Conservation (phyloP, 2,329 filamentous ascomycete species). For the Exophiala viscosa region DNA sequence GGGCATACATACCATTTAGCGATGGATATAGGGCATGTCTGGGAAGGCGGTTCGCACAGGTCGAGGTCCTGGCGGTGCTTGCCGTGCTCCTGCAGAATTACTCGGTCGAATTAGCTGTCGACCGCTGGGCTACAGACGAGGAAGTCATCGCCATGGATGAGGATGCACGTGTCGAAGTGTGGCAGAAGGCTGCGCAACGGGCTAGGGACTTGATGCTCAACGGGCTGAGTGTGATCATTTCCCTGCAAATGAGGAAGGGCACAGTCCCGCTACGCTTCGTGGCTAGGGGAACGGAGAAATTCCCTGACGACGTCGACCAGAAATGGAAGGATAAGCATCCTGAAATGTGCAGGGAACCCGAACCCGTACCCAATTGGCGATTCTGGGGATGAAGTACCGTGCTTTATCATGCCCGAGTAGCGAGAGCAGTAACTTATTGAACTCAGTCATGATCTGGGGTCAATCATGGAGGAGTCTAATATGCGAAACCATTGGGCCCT, state of each 20-base stretch:
- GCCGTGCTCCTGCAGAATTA: constrained; percentile 55
- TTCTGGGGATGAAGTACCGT: constrained; percentile 11
- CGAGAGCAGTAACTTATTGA: too few species aligned
- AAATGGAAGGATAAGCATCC: constrained; percentile 29
- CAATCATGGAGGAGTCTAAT: too few species aligned
- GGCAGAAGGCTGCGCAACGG: constrained; percentile 57
- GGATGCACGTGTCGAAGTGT: constrained; percentile 51
- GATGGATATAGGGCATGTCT: constrained; percentile 55
- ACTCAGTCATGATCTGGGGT: too few species aligned
- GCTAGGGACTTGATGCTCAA: constrained; percentile 51
- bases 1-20: constrained; percentile 55
- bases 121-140: constrained; percentile 54
- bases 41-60: constrained; percentile 55
- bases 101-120: constrained; percentile 67
- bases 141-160: constrained; percentile 52
- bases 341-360: constrained; percentile 11
- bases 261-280: constrained; percentile 65
- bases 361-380: constrained; percentile 10
- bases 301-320: constrained; percentile 39
- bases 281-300: constrained; percentile 66
- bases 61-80: constrained; percentile 53
- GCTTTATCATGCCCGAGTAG: neutral
- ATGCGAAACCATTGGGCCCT: too few species aligned
- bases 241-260: constrained; percentile 64
- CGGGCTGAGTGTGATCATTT: constrained; percentile 61